These are phyloP conservation scores for Quercus engelmannii DNA, from an alignment of 306 rosid genomes.

Conservation along the genomic window DNA sequence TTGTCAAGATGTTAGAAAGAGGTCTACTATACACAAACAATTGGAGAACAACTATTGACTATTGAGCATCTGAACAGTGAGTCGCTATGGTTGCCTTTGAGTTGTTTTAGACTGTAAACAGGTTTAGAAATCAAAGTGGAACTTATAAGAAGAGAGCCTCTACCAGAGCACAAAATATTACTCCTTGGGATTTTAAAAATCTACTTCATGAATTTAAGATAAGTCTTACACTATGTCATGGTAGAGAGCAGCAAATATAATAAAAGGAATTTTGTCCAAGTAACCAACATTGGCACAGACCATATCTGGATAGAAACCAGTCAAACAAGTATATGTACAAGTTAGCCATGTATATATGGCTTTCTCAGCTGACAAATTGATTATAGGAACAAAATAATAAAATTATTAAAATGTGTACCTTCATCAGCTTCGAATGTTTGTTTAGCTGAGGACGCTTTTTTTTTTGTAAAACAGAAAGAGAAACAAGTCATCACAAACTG, in stretches of 20 bases:
- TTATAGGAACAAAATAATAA: not conserved
- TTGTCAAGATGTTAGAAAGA: not conserved
- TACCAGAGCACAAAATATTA: not conserved
- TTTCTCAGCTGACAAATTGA: not conserved
- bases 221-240: not conserved
- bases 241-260: not conserved
- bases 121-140: not conserved
- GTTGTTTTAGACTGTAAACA: not conserved
- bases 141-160: not conserved
- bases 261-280: not conserved
- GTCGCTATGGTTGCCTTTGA: not conserved
- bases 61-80: not conserved
- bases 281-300: not conserved
- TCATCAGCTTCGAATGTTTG: constrained; percentile 30
- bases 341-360: not conserved
- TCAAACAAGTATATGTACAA: not conserved
- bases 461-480: constrained; percentile 32
- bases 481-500: constrained; percentile 55
- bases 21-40: not conserved
- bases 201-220: not conserved
- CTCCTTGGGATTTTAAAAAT: not conserved
- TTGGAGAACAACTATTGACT: not conserved
- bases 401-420: constrained; percentile 30
- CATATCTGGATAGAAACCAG: not conserved
- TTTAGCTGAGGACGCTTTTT: constrained; percentile 25